Evolutionary conservation across 2,329 filamentous ascomycete species (phyloP).

Genomic region (Ceratocystiopsis brevicomis): DNA sequence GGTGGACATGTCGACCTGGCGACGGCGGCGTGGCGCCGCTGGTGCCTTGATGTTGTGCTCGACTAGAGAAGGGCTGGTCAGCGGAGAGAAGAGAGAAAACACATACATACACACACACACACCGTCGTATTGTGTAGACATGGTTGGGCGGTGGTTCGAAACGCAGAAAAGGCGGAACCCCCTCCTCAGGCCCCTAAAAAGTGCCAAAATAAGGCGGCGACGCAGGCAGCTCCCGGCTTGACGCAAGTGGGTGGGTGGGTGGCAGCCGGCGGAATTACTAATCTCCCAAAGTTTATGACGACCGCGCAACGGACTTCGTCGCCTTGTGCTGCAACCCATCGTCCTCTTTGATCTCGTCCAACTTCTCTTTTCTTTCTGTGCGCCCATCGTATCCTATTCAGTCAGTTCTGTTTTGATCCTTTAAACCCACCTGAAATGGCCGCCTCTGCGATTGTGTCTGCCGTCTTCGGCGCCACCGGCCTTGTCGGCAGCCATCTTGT

Average conservation of each 20-base stretch:
- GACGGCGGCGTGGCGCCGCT: conserved; percentile 23
- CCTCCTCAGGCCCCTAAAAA: too few species aligned
- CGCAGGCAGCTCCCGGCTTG: background rate
- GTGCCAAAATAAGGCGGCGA: background rate
- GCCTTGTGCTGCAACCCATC: too few species aligned
- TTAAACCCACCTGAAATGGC: background rate
- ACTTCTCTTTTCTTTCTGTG: too few species aligned
- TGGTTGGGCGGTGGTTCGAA: conserved; percentile 12
- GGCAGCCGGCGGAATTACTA: too few species aligned
- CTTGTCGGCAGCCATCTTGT: conserved; percentile 60
- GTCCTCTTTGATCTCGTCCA: too few species aligned
- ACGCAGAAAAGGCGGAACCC: too few species aligned
- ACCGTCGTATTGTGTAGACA: conserved; percentile 42
- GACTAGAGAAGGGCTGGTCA: conserved; percentile 21
- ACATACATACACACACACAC: conserved; percentile 1
- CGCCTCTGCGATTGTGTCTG: conserved; percentile 8
- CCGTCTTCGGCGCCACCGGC: conserved; percentile 46
- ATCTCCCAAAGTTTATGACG: too few species aligned
- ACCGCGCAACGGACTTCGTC: too few species aligned
- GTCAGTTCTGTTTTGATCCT: too few species aligned
- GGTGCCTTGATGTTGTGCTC: conserved; percentile 41
- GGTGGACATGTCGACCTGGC: conserved; percentile 44
- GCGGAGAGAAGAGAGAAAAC: background rate
- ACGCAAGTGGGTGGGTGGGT: too few species aligned
- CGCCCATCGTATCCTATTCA: too few species aligned